Conservation (phyloP, 768 basidiomycete species). For the Boletus coccyginus region DNA sequence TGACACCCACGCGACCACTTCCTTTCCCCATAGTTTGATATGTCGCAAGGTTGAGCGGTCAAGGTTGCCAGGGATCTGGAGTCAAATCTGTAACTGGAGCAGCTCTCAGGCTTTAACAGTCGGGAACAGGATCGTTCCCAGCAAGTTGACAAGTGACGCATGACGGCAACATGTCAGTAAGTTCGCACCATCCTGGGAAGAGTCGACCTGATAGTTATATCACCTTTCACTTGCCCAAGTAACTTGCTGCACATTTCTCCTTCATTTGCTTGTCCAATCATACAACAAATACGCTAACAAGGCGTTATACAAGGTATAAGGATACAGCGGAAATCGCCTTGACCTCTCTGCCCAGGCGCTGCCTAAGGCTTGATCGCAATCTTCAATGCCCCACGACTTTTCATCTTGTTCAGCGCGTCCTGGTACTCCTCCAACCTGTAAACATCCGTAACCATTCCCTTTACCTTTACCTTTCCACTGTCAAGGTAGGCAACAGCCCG, state of each 20-base stretch:
- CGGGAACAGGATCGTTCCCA: background rate
- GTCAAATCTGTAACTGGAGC: background rate
- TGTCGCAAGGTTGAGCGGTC: background rate
- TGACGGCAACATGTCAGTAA: background rate
- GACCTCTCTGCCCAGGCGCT: background rate
- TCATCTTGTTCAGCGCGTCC: conserved; percentile 71
- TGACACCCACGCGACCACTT: background rate
- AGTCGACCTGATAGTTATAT: background rate
- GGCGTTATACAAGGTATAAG: conserved; percentile 18
- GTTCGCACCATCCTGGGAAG: conserved; percentile 15
- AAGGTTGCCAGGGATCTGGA: background rate
- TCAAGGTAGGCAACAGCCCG: conserved; percentile 89
- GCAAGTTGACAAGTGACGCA: background rate
- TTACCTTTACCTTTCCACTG: conserved; percentile 75
- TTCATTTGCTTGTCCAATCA: background rate
- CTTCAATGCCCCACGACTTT: conserved; percentile 56
- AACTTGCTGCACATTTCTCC: background rate
- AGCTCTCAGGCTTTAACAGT: background rate
- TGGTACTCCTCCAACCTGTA: conserved; percentile 71
- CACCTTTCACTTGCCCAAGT: background rate
- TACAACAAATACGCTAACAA: background rate
- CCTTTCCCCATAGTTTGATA: background rate
- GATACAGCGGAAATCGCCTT: conserved; percentile 10
- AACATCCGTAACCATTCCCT: conserved; percentile 75
- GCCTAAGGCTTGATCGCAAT: conserved; percentile 56